phyloP scores from a whole-genome alignment of 371 early-diverging fungal species.

The Batrachochytrium dendrobatidis region DNA sequence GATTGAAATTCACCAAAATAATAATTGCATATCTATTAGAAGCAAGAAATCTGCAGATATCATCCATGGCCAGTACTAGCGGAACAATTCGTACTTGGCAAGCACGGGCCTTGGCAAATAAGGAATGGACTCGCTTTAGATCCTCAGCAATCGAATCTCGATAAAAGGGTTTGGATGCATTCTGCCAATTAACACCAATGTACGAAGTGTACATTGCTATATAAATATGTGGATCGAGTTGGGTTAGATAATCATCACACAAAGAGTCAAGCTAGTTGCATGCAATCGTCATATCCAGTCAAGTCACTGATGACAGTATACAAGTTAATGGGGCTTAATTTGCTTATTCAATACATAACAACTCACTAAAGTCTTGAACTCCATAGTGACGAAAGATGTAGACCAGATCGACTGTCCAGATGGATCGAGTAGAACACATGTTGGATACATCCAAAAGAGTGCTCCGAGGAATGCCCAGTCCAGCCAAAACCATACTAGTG shows the following conservation, averaged over 20 bases:
- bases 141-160: conserved; percentile 61
- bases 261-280: neutral
- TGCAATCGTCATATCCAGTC: neutral
- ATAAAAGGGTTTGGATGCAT: conserved; percentile 63
- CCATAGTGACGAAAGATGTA: conserved; percentile 60
- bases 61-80: conserved; percentile 64
- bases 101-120: conserved; percentile 70
- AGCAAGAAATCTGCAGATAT: conserved; percentile 69
- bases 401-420: conserved; percentile 85
- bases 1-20: conserved; percentile 61
- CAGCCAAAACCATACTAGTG: conserved; percentile 65
- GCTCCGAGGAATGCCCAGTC: conserved; percentile 30
- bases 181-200: conserved; percentile 68
- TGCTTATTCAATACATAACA: no score
- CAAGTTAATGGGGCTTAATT: no score
- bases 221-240: no score
- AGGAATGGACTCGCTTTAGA: conserved; percentile 59
- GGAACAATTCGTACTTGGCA: conserved; percentile 63
- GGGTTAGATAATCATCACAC: conserved; percentile 41
- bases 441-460: conserved; percentile 29
- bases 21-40: conserved; percentile 64
- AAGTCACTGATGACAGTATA: no score
- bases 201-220: conserved; percentile 58
- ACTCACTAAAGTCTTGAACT: conserved; percentile 61
- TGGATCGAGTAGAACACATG: conserved; percentile 38